Conservation (phyloP, 2,329 filamentous ascomycete genomes). For the Ophiosphaerella narmari region DNA sequence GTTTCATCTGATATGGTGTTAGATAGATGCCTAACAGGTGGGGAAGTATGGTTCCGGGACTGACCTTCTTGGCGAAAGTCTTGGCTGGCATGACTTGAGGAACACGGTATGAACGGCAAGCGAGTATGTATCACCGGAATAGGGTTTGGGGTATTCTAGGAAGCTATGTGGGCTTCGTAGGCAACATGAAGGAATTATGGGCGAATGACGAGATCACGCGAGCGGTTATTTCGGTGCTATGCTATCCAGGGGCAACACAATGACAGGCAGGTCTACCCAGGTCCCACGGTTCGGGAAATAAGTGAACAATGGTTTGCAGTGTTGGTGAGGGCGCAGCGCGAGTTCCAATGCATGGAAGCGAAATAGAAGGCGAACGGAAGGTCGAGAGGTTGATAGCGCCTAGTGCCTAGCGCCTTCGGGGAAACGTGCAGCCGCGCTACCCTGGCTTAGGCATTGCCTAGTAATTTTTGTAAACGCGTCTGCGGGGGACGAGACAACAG, state of each 20-base stretch:
- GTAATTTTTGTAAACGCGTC: slow-evolving; percentile 40
- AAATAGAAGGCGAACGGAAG: slow-evolving; percentile 24
- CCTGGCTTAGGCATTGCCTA: slow-evolving; percentile 20
- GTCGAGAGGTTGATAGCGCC: slow-evolving; percentile 10
- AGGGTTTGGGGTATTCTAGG: background rate
- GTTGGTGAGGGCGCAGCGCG: slow-evolving; percentile 15
- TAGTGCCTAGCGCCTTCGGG: slow-evolving; percentile 6
- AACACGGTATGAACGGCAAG: slow-evolving; percentile 2
- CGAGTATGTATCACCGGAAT: background rate
- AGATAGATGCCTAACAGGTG: slow-evolving; percentile 15
- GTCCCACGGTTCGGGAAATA: background rate
- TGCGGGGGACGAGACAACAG: slow-evolving; percentile 30
- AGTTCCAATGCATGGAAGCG: slow-evolving; percentile 35
- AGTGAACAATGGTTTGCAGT: background rate
- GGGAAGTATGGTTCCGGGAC: slow-evolving; percentile 10
- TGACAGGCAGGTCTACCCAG: background rate
- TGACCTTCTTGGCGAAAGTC: slow-evolving; percentile 42
- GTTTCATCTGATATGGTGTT: slow-evolving; percentile 31
- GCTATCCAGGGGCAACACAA: background rate
- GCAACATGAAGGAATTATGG: background rate
- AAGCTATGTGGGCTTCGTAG: background rate
- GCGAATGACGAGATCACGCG: slow-evolving; percentile 11
- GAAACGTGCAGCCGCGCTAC: slow-evolving; percentile 12
- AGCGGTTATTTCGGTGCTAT: slow-evolving; percentile 1
- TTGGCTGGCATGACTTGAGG: slow-evolving; percentile 38